A percentile compares a stretch with the other conserved stretches of the same genome.
Conservation (phyloP, 225 moss, liverwort and hornwort species). For the Bryoerythrophyllum caledonicum region DNA sequence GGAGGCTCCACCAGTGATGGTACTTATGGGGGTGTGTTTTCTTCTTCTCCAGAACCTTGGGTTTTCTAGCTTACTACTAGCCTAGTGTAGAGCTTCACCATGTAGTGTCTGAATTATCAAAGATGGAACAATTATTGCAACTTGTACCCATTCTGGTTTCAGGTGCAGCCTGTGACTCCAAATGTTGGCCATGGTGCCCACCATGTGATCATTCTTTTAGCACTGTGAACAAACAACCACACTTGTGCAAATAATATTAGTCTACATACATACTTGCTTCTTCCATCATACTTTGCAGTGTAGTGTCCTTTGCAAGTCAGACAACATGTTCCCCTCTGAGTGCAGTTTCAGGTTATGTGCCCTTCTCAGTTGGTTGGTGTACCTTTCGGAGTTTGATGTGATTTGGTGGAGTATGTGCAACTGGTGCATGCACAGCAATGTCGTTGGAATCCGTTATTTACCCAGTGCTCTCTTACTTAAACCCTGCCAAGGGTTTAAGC, state of each 20-base stretch:
- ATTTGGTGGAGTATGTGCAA: not conserved
- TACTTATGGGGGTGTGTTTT: constrained; percentile 20
- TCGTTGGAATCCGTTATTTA: not conserved
- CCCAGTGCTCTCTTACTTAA: not conserved
- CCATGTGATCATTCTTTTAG: constrained; percentile 24
- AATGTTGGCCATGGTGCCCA: constrained; percentile 7
- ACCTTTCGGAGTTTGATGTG: not conserved
- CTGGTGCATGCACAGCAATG: not conserved
- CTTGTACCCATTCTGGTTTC: constrained; percentile 9
- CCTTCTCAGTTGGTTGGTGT: not conserved
- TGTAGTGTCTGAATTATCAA: constrained; percentile 2
- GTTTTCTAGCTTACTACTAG: not conserved
- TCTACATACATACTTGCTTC: too few species aligned
- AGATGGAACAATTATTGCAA: constrained; percentile 12
- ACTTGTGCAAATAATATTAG: not conserved
- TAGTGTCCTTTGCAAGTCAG: not conserved
- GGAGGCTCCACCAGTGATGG: constrained; percentile 64
- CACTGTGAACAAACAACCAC: constrained; percentile 6
- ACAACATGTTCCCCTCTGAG: not conserved
- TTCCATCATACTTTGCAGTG: not conserved
- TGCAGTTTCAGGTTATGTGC: not conserved
- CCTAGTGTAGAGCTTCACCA: not conserved
- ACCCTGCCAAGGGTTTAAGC: not conserved
- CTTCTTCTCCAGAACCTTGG: not conserved
- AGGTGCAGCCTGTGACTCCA: constrained; percentile 9